Percentiles rank a stretch among this genome's conserved stretches.
Evolutionary conservation across 2,329 filamentous ascomycete species (phyloP).

Genomic region (Magnaporthiopsis poae): DNA sequence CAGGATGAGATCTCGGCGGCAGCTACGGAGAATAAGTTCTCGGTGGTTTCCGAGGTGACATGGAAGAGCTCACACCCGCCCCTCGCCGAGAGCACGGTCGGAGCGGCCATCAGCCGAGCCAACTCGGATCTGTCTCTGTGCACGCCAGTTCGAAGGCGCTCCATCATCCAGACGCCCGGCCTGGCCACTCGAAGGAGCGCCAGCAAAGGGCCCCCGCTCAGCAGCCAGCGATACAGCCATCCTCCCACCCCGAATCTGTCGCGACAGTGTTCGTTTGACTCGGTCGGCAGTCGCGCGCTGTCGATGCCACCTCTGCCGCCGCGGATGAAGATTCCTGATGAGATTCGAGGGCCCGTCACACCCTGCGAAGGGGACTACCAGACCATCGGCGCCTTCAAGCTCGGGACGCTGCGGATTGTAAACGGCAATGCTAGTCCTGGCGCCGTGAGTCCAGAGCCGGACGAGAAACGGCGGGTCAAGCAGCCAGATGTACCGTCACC

Average conservation of each 20-base stretch:
- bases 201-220: conserved; percentile 15
- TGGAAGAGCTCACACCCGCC: conserved; percentile 27
- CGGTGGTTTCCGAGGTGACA: conserved; percentile 23
- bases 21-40: conserved; percentile 25
- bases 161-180: conserved; percentile 38
- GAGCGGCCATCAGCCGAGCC: conserved; percentile 25
- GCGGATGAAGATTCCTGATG: conserved; percentile 15
- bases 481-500: background rate
- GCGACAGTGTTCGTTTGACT: conserved; percentile 30
- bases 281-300: conserved; percentile 22
- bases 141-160: conserved; percentile 37
- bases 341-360: conserved; percentile 30
- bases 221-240: conserved; percentile 27
- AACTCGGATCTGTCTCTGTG: conserved; percentile 40
- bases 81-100: conserved; percentile 11
- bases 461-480: background rate
- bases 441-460: conserved; percentile 10
- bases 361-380: conserved; percentile 48
- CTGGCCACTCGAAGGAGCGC: conserved; percentile 34
- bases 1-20: conserved; percentile 8
- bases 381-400: conserved; percentile 52
- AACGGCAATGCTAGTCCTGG: conserved; percentile 47
- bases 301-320: conserved; percentile 24
- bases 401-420: conserved; percentile 52
- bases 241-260: conserved; percentile 29